A percentile compares a stretch with the other conserved stretches of the same genome.
Conservation (phyloP, 192 early-diverging fungal genomes). For the Umbelopsis sp. region DNA sequence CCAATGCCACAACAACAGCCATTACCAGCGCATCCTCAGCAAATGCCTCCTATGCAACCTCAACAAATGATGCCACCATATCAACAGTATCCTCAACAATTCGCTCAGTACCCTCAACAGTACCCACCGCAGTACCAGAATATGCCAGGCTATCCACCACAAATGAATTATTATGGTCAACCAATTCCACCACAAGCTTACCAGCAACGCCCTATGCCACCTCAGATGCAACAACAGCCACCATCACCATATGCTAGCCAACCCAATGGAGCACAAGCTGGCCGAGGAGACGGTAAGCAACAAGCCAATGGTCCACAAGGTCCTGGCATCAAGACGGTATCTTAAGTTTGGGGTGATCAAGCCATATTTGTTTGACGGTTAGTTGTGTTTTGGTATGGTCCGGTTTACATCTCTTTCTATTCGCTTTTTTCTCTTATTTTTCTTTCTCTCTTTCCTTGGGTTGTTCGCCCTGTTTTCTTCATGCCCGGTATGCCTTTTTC, state of each 20-base stretch:
- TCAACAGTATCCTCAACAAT: constrained; percentile 25
- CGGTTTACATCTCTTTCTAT: constrained; percentile 3
- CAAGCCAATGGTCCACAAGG: constrained; percentile 13
- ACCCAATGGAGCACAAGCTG: constrained; percentile 20
- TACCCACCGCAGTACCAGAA: constrained; percentile 6
- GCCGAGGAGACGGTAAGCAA: neutral
- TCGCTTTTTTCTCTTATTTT: constrained; percentile 11
- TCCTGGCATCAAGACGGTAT: constrained; percentile 14
- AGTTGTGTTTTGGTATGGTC: neutral
- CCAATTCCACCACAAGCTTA: neutral
- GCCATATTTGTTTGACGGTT: constrained; percentile 4
- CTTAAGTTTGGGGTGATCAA: neutral
- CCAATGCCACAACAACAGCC: constrained; percentile 20
- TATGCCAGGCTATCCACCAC: constrained; percentile 13
- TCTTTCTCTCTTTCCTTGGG: constrained; percentile 2
- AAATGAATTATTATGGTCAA: constrained; percentile 18
- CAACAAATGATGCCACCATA: constrained; percentile 24
- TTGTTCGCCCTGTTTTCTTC: neutral
- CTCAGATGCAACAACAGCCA: constrained; percentile 3
- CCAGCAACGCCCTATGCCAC: constrained; percentile 15
- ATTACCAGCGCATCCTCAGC: constrained; percentile 23
- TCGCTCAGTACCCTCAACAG: constrained; percentile 19
- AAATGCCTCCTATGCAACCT: constrained; percentile 15
- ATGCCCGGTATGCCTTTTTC: too few relatives aligned
- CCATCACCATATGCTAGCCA: constrained; percentile 6